A percentile compares a stretch with the other conserved stretches of the same genome.
phyloP scores from a whole-genome alignment of 2,329 filamentous ascomycete genomes.

The Botrytis porri region DNA sequence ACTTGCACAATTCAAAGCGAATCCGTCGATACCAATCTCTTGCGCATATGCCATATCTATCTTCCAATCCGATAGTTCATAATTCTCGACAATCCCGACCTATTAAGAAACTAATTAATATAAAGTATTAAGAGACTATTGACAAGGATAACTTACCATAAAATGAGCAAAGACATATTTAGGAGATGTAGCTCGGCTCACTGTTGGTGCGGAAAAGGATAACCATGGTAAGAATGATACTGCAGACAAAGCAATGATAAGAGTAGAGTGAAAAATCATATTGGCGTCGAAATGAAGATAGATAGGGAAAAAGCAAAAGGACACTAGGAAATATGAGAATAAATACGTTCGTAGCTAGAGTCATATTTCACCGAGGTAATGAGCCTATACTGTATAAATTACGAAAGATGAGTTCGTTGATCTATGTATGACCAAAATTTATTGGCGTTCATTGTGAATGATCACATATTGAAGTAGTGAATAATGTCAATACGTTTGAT shows the following conservation, averaged over 20 bases:
- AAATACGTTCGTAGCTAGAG: background rate
- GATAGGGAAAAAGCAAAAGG: background rate
- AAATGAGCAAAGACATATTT: slow-evolving; percentile 29
- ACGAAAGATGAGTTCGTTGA: background rate
- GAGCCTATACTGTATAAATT: background rate
- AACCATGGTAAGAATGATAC: slow-evolving; percentile 8
- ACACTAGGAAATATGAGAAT: background rate
- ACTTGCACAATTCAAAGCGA: slow-evolving; percentile 37
- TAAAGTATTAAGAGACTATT: background rate
- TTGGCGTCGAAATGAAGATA: background rate
- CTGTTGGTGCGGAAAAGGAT: slow-evolving; percentile 4
- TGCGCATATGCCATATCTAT: slow-evolving; percentile 36
- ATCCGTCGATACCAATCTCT: slow-evolving; percentile 39
- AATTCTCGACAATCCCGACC: slow-evolving; percentile 31
- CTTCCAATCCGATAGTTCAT: slow-evolving; percentile 33
- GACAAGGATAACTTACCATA: slow-evolving; percentile 21
- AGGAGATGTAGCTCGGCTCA: background rate
- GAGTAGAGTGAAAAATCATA: background rate
- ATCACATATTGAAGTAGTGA: slow-evolving; percentile 11
- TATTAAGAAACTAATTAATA: slow-evolving; percentile 4
- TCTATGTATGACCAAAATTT: slow-evolving; percentile 1
- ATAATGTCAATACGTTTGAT: background rate
- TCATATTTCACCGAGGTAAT: background rate
- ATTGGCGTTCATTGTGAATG: background rate
- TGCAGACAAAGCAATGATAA: slow-evolving; percentile 2